A percentile compares a stretch with the other conserved stretches of the same genome.
Evolutionary conservation across 2,329 filamentous ascomycete species (phyloP).

Genomic region (Metarhizium humberi): DNA sequence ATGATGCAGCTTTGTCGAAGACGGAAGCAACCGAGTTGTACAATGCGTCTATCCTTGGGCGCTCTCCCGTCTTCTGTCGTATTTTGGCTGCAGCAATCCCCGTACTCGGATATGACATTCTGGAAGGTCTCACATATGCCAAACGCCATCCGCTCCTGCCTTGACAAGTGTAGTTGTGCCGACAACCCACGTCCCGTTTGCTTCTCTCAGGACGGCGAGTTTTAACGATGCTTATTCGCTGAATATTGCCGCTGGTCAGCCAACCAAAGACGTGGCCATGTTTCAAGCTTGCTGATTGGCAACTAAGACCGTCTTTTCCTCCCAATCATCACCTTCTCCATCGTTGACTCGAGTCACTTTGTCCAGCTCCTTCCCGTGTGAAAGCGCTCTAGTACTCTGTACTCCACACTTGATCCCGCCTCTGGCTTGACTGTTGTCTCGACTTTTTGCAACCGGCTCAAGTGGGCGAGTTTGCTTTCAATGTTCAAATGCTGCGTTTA

Average conservation of each 20-base stretch:
- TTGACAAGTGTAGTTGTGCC: not conserved
- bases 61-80: not conserved
- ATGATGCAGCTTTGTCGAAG: not conserved
- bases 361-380: conserved; percentile 2
- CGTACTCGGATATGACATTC: not conserved
- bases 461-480: no score
- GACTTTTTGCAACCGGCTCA: not conserved
- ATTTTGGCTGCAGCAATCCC: not conserved
- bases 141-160: not conserved
- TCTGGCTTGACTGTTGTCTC: not conserved
- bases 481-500: no score
- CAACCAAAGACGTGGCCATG: conserved; percentile 4
- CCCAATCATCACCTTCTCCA: conserved; percentile 3
- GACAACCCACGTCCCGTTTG: not conserved
- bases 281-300: conserved; percentile 5
- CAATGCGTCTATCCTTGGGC: not conserved
- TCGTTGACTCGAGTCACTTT: not conserved
- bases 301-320: not conserved
- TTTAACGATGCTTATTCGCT: conserved; percentile 13
- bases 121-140: not conserved
- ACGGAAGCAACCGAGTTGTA: no score
- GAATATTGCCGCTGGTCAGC: not conserved
- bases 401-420: not conserved
- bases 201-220: not conserved
- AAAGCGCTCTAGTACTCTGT: not conserved